A percentile compares a stretch with the other conserved stretches of the same genome.
Conservation (phyloP, 345 rosid genomes). For the Barbarea vulgaris region DNA sequence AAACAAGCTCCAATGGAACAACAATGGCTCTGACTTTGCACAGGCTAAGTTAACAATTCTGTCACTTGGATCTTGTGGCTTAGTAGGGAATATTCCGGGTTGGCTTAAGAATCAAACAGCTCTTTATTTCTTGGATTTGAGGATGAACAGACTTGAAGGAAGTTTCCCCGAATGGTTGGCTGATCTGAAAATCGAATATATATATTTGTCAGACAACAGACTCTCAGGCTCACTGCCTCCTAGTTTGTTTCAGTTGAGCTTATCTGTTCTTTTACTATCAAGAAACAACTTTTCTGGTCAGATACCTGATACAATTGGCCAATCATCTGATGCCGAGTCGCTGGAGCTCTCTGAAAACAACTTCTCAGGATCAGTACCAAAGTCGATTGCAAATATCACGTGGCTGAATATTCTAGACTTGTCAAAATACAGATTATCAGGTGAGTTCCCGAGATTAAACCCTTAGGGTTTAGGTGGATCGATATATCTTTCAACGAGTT, state of each 20-base stretch:
- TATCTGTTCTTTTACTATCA: conserved; percentile 40
- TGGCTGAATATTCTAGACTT: conserved; percentile 30
- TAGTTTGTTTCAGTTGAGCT: conserved; percentile 39
- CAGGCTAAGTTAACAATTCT: conserved; percentile 39
- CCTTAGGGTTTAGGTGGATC: not conserved
- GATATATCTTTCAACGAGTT: conserved; percentile 39
- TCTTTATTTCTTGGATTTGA: conserved; percentile 45
- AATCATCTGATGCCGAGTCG: conserved; percentile 26
- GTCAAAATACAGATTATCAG: conserved; percentile 40
- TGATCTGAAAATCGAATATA: conserved; percentile 37
- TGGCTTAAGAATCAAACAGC: conserved; percentile 49
- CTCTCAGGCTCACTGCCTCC: conserved; percentile 50
- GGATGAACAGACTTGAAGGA: conserved; percentile 49
- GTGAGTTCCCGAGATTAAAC: conserved; percentile 40
- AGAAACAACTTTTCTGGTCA: conserved; percentile 50
- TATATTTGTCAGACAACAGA: conserved; percentile 47
- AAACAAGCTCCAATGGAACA: conserved; percentile 52
- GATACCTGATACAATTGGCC: conserved; percentile 48
- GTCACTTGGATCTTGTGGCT: conserved; percentile 47
- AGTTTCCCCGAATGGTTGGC: conserved; percentile 46
- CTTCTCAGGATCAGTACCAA: conserved; percentile 42
- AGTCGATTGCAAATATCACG: conserved; percentile 31
- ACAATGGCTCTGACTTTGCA: conserved; percentile 29
- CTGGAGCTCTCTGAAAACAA: conserved; percentile 43
- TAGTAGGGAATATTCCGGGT: conserved; percentile 43